These are phyloP conservation scores for Colletotrichum truncatum DNA, from an alignment of 2,329 filamentous ascomycete species.

Conservation along the genomic window DNA sequence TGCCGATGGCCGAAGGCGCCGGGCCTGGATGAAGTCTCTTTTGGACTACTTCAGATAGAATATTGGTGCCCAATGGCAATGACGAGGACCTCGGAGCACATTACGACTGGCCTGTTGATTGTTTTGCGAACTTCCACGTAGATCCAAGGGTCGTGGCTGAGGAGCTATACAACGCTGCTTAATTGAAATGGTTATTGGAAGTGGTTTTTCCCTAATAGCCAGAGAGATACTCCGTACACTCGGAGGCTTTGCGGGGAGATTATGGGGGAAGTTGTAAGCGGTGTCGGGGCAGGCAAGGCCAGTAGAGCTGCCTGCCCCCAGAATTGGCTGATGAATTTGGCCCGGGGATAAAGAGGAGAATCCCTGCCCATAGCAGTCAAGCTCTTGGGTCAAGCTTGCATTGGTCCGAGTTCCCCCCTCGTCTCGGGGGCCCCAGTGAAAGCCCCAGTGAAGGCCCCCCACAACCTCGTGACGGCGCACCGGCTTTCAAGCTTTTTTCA, in stretches of 20 bases:
- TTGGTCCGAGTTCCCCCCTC: slow-evolving; percentile 16
- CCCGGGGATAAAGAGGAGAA: neutral
- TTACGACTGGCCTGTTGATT: neutral
- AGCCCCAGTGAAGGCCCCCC: neutral
- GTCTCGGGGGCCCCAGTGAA: neutral
- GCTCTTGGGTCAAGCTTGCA: slow-evolving; percentile 3
- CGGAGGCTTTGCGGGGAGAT: slow-evolving; percentile 1
- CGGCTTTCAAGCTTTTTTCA: slow-evolving; percentile 2
- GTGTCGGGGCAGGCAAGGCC: neutral
- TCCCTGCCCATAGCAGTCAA: neutral
- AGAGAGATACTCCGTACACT: too few species aligned
- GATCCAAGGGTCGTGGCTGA: neutral
- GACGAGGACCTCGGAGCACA: neutral
- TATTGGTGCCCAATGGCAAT: neutral
- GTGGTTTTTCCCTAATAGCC: too few species aligned
- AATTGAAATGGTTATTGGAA: too few species aligned
- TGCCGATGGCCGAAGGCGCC: neutral
- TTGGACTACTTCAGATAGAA: neutral
- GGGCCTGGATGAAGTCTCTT: neutral
- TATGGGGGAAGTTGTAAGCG: slow-evolving; percentile 22
- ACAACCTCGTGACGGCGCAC: neutral
- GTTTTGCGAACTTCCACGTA: neutral
- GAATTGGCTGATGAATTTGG: slow-evolving; percentile 1
- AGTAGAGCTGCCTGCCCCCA: neutral
- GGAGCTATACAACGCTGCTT: neutral